These are phyloP conservation scores for Vickermania ingenoplastis DNA, from an alignment of 208 protist genomes.

Conservation along the genomic window DNA sequence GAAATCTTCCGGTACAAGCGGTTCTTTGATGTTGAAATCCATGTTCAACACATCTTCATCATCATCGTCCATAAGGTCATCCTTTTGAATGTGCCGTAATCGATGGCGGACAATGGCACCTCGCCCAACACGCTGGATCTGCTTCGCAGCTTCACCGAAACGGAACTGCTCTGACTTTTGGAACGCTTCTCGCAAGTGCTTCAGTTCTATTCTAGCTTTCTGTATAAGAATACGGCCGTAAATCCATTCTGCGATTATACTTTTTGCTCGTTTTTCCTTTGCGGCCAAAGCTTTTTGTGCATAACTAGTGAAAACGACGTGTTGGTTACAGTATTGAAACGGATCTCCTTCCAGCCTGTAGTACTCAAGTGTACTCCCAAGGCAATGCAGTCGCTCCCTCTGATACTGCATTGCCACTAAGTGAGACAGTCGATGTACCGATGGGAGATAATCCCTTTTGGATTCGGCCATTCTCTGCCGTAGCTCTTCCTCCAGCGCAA, in stretches of 20 bases:
- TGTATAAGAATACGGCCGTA: conserved; percentile 14
- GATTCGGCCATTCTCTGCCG: background rate
- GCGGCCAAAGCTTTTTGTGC: conserved; percentile 9
- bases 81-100: conserved; percentile 38
- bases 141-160: conserved; percentile 35
- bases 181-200: conserved; percentile 8
- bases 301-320: conserved; percentile 9
- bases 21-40: conserved; percentile 13
- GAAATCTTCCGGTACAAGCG: conserved; percentile 8
- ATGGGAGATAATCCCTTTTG: background rate
- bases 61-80: conserved; percentile 24
- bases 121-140: conserved; percentile 80
- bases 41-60: conserved; percentile 44
- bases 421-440: conserved; percentile 5
- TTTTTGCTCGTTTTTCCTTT: conserved; percentile 15
- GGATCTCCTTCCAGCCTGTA: no score
- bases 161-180: conserved; percentile 20
- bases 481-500: conserved; percentile 9
- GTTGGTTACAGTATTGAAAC: background rate
- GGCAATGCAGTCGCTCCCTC: background rate
- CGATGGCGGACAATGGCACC: conserved; percentile 65
- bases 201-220: conserved; percentile 23
- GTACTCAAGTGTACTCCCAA: background rate
- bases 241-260: conserved; percentile 19
- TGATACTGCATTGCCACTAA: conserved; percentile 2